These are phyloP conservation scores for Blastosporella zonata DNA, from an alignment of 1,284 basidiomycete species.

Conservation along the genomic window DNA sequence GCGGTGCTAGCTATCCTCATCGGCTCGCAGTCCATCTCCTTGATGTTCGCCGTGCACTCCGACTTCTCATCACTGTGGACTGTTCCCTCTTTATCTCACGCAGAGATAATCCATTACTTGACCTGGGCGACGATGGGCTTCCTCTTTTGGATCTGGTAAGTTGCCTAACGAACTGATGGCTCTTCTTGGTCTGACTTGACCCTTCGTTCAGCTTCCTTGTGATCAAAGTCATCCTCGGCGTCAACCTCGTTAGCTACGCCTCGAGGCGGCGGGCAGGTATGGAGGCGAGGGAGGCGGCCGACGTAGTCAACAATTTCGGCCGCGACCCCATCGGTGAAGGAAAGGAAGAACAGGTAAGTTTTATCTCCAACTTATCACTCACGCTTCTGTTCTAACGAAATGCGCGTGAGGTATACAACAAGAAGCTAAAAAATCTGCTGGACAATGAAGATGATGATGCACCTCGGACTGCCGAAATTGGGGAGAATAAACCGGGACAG, in stretches of 20 bases:
- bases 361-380: background rate
- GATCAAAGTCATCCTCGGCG: conserved; percentile 86
- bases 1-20: conserved; percentile 91
- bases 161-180: conserved; percentile 5
- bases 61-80: conserved; percentile 42
- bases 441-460: conserved; percentile 71
- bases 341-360: conserved; percentile 73
- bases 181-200: background rate
- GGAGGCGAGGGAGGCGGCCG: conserved; percentile 70
- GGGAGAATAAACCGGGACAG: conserved; percentile 46
- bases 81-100: conserved; percentile 41
- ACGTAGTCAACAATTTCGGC: conserved; percentile 80
- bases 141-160: conserved; percentile 81
- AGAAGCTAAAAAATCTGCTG: conserved; percentile 70
- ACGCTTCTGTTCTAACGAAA: background rate
- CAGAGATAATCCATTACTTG: conserved; percentile 50
- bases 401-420: conserved; percentile 68
- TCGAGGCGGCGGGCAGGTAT: conserved; percentile 71
- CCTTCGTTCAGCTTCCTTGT: conserved; percentile 60
- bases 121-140: conserved; percentile 67
- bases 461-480: conserved; percentile 64
- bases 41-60: conserved; percentile 52
- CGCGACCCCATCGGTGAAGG: conserved; percentile 86
- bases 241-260: conserved; percentile 84
- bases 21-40: conserved; percentile 74